Evolutionary conservation across 768 basidiomycete genomes (phyloP).

Genomic region (Auriscalpium orientale): DNA sequence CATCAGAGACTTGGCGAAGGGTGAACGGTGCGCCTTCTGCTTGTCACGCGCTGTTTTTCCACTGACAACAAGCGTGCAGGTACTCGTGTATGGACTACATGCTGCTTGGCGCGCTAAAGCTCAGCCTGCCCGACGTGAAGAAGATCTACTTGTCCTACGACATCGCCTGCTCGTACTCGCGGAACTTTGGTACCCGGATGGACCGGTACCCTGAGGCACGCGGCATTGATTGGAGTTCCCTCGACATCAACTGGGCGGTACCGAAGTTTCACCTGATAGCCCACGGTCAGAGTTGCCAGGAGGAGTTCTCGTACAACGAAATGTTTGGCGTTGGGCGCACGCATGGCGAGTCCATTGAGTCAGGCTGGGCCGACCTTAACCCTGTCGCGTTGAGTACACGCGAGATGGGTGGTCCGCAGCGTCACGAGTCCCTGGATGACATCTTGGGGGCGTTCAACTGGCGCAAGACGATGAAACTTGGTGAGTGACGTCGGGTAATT

Average conservation of each 20-base stretch:
- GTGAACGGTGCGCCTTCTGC: too few relatives aligned
- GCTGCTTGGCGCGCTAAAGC: background rate
- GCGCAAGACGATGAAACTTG: constrained; percentile 4
- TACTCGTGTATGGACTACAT: background rate
- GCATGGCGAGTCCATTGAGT: constrained; percentile 17
- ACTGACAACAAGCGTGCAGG: too few relatives aligned
- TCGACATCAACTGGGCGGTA: background rate
- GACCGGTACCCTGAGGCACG: too few relatives aligned
- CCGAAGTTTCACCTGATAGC: constrained; percentile 13
- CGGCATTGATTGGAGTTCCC: too few relatives aligned
- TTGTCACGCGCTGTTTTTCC: too few relatives aligned
- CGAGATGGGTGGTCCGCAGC: constrained; percentile 9
- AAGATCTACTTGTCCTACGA: background rate
- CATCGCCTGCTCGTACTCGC: background rate
- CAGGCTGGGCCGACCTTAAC: constrained; percentile 14
- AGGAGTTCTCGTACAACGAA: constrained; percentile 10
- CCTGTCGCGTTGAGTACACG: background rate
- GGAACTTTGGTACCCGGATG: background rate
- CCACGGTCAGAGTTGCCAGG: constrained; percentile 13
- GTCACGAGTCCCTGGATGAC: constrained; percentile 11
- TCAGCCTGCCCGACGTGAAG: background rate
- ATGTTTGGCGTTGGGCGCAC: constrained; percentile 5
- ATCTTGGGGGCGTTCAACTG: constrained; percentile 8
- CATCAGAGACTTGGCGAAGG: too few relatives aligned
- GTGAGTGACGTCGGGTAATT: background rate